Percentiles rank a stretch among this genome's conserved stretches.
These are phyloP conservation scores for Gamarada debralockiae DNA, from an alignment of 495 filamentous ascomycete genomes.

Conservation along the genomic window DNA sequence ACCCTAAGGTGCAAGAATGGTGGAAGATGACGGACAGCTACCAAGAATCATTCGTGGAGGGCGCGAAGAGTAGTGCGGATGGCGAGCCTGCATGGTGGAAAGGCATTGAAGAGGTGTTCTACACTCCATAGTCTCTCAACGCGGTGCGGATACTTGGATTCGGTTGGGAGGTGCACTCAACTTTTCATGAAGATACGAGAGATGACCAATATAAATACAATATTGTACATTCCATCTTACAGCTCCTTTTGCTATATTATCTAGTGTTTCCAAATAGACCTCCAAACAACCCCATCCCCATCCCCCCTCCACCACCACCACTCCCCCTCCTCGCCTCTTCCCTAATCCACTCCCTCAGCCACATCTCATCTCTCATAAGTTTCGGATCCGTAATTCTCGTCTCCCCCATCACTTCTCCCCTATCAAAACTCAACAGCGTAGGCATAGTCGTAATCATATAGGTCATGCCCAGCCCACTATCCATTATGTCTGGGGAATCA, in stretches of 20 bases:
- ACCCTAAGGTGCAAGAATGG: slow-evolving; percentile 70
- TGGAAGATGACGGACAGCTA: slow-evolving; percentile 74
- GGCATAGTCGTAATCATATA: slow-evolving; percentile 65
- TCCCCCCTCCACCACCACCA: slow-evolving; percentile 32
- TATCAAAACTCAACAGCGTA: slow-evolving; percentile 62
- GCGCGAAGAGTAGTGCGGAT: slow-evolving; percentile 58
- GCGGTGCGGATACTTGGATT: not conserved
- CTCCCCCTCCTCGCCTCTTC: slow-evolving; percentile 50
- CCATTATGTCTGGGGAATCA: slow-evolving; percentile 54
- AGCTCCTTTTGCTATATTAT: slow-evolving; percentile 12
- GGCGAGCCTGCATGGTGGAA: slow-evolving; percentile 68
- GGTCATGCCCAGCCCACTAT: slow-evolving; percentile 45
- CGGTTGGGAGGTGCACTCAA: not conserved
- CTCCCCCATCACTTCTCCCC: slow-evolving; percentile 51
- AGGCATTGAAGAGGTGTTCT: slow-evolving; percentile 68
- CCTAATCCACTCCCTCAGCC: slow-evolving; percentile 59
- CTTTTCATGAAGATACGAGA: slow-evolving; percentile 12
- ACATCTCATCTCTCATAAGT: slow-evolving; percentile 47
- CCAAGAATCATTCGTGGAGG: slow-evolving; percentile 59
- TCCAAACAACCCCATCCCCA: slow-evolving; percentile 17
- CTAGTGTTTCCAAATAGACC: slow-evolving; percentile 41
- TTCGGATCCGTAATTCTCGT: slow-evolving; percentile 51
- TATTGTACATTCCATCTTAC: not conserved
- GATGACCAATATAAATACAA: slow-evolving; percentile 7
- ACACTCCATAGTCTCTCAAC: slow-evolving; percentile 37